Evolutionary conservation across 805 yeast genomes (phyloP), one percentile per base, ranked within the genome.

Genomic region (Scheffersomyces lignosus): DNA sequence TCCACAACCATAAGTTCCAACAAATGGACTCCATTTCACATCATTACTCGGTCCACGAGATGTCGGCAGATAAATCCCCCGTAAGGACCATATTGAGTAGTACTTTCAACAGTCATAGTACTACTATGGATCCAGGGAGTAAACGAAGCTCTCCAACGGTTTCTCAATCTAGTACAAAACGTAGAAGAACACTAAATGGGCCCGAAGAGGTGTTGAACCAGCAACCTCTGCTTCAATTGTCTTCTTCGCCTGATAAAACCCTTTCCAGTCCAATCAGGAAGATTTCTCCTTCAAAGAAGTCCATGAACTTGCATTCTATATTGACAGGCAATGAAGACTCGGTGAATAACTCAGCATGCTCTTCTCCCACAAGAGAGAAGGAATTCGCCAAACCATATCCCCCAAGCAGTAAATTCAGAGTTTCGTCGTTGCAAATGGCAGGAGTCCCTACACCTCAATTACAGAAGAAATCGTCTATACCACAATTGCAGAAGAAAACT

Each of bases 241-340:
- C 25, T 7, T 7, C 34, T 4, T 15, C 34, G n/a, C 27, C 32
- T 15, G 27, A 31, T 22, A 27, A 27, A 16, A 23, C 16, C 27
- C 20, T 15, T 14, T 16, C 33, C 26, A 52, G 54, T 34, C 61
- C 62, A n/a, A 29, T 43, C 5, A 44, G 52, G n/a, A 52, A 47
- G 25, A 68, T 69, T 4, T 65, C 71, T 1, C 74, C 74, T 1
- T 67, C 73, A 5, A 67, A 62, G 38, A 62, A 64, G 29, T 62
- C 66, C 4, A 57, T 58, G 59, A 62, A 68, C 39, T 56, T 69
- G 37, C 58, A 64, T 40, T 50, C 49, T 28, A 39, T 66, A 18
- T 44, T 68, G 29, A 53, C 46, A 23, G 49, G 49, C 33, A 33
- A 33, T 20, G 37, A 40, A 15, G 10, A 7, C 24, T 20, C 24